Evolutionary conservation across 108 stramenopile species (phyloP), one percentile per base, ranked within the genome.

Genomic region (Craspedostauros australis): DNA sequence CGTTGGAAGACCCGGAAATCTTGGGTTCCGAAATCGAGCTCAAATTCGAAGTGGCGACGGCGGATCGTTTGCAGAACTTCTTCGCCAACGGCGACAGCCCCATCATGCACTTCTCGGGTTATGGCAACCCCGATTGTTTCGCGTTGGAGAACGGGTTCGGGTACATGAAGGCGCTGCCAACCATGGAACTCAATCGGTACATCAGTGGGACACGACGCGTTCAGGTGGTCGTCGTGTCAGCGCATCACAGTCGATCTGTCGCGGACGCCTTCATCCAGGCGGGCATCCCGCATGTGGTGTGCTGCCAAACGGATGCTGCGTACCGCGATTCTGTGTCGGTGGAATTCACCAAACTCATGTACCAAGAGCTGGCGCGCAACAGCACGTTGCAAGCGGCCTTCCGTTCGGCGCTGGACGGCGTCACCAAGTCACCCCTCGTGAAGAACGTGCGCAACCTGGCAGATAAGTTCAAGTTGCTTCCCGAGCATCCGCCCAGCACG

Each of bases 281-380:
- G 14, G 88, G 88, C 5, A 77, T 90, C 37, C 76, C 71, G 16
- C 91, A 93, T 66, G 91, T 93, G 12, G 84, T 93, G 6, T 85
- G 85, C 41, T 83, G 89, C 14, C 64, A 70, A 39, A 41, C 66
- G 23, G 76, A 84, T n/a, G 76, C 64, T 20, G 58, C 53, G 41
- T 62, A 90, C 23, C 66, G 64, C 24, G 89, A 91, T 62, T 55
- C 66, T 39, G 79, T 64, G 4, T 66, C 82, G n/a, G 45, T 77
- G 3, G 68, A 73, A 21, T 91, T 88, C 58, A 51, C 84, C 3
- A 68, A 60, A 18, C 64, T 38, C 12, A 79, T 88, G 50, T 86
- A 86, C 54, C 39, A 48, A 14, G 66, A 76, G 1, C 55, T 84
- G 18, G 69, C 51, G 14, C 46, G 50, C 25, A 67, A 76, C 7